Evolutionary conservation across 179 eudicot species (phyloP).

Genomic region (Silene noctiflora): DNA sequence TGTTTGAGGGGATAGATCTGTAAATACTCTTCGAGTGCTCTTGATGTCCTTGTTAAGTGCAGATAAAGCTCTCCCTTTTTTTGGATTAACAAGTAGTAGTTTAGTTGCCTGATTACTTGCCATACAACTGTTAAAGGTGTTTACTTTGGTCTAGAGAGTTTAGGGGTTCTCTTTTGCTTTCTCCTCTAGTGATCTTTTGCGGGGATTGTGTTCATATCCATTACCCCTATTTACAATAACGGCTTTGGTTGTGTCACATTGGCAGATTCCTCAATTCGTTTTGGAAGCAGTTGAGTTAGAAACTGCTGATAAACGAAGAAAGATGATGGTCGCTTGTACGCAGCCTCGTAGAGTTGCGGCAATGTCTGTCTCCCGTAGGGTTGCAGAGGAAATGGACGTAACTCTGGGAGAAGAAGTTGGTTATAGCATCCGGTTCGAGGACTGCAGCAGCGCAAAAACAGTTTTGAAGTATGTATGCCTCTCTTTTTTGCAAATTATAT

Average conservation of each 20-base stretch:
- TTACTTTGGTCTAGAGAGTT: too few relatives aligned
- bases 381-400: constrained; percentile 98
- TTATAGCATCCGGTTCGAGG: constrained; percentile 95
- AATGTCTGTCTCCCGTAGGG: constrained; percentile 97
- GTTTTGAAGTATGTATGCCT: constrained; percentile 63
- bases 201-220: not conserved
- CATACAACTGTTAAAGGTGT: not conserved
- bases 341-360: constrained; percentile 99
- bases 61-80: not conserved
- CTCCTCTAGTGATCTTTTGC: not conserved
- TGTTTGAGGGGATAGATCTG: not conserved
- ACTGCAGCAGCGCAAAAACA: constrained; percentile 81
- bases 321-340: constrained; percentile 85
- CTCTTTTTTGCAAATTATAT: not conserved
- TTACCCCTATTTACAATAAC: not conserved
- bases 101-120: not conserved
- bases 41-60: not conserved
- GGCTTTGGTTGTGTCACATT: constrained; percentile 1
- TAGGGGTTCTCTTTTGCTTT: not conserved
- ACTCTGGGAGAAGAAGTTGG: constrained; percentile 97
- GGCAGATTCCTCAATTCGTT: constrained; percentile 93
- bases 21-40: not conserved
- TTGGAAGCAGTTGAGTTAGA: constrained; percentile 78
- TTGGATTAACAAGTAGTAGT: too few relatives aligned
- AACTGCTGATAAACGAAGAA: constrained; percentile 54